A percentile compares a stretch with the other conserved stretches of the same genome.
Conservation (phyloP, 2,329 filamentous ascomycete genomes). For the Clarireedia paspali region DNA sequence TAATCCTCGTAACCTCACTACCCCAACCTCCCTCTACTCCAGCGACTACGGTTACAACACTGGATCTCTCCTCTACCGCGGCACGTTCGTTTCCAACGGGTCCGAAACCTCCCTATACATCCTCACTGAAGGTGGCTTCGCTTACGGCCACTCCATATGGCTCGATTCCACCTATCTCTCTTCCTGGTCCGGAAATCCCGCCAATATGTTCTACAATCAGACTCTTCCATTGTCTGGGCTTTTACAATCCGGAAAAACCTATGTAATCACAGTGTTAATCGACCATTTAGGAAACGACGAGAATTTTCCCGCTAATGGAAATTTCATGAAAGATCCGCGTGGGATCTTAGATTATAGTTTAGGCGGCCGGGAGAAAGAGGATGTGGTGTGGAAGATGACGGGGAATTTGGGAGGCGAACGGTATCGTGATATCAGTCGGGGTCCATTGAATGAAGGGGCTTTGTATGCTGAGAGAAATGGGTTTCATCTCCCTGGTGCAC, state of each 20-base stretch:
- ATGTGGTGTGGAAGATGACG: conserved; percentile 56
- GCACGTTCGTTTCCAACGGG: conserved; percentile 55
- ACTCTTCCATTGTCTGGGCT: conserved; percentile 51
- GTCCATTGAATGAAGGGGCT: conserved; percentile 60
- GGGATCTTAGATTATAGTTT: conserved; percentile 56
- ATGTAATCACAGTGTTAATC: conserved; percentile 61
- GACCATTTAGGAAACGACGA: conserved; percentile 68
- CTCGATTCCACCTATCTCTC: conserved; percentile 56
- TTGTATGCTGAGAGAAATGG: conserved; percentile 56
- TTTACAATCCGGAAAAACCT: conserved; percentile 36
- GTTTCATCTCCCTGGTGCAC: conserved; percentile 50
- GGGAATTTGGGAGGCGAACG: conserved; percentile 61
- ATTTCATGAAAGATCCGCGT: conserved; percentile 54
- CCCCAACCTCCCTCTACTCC: conserved; percentile 56
- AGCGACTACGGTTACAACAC: conserved; percentile 71
- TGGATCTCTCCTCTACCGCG: conserved; percentile 62
- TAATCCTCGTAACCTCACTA: conserved; percentile 43
- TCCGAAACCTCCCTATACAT: conserved; percentile 49
- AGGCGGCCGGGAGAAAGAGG: conserved; percentile 35
- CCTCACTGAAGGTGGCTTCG: conserved; percentile 57
- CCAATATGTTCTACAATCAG: conserved; percentile 40
- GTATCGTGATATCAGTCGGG: conserved; percentile 51
- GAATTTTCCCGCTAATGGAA: conserved; percentile 51
- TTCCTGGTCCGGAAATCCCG: conserved; percentile 52
- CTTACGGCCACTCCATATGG: conserved; percentile 63